Percentiles rank a stretch among this genome's conserved stretches.
Conservation (phyloP, 1,284 basidiomycete species). For the Pterulicium gracile region DNA sequence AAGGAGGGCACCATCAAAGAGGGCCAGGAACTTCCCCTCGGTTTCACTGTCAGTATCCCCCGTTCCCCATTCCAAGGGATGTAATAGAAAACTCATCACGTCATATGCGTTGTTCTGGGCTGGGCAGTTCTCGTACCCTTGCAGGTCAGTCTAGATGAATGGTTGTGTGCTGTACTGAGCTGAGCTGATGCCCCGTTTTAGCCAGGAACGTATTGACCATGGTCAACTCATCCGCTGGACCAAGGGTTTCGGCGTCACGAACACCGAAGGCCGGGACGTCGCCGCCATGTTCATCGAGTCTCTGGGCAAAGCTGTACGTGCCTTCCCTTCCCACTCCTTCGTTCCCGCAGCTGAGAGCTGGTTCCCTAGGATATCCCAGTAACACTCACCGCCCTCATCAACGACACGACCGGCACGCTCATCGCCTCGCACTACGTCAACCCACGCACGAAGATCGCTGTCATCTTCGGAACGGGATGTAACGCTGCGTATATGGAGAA, state of each 20-base stretch:
- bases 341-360: too few relatives aligned
- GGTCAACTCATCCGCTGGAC: slow-evolving; percentile 96
- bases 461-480: slow-evolving; percentile 97
- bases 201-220: slow-evolving; percentile 90
- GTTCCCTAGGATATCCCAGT: slow-evolving; percentile 59
- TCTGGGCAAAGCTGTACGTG: slow-evolving; percentile 60
- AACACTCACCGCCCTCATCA: slow-evolving; percentile 79
- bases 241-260: slow-evolving; percentile 90
- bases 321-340: neutral
- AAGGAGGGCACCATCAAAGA: slow-evolving; percentile 48
- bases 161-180: neutral
- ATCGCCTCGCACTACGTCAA: slow-evolving; percentile 97
- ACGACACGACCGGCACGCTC: slow-evolving; percentile 95
- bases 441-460: slow-evolving; percentile 82
- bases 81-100: slow-evolving; percentile 3
- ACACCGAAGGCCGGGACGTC: slow-evolving; percentile 90
- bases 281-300: slow-evolving; percentile 86
- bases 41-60: slow-evolving; percentile 72
- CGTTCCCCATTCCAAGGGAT: slow-evolving; percentile 4
- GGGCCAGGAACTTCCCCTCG: slow-evolving; percentile 73
- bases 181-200: slow-evolving; percentile 20
- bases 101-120: too few relatives aligned
- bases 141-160: slow-evolving; percentile 44
- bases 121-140: slow-evolving; percentile 87
- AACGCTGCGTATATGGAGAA: slow-evolving; percentile 98